Base-by-base conservation (phyloP, 164 flowering plant genomes). In the Berberis vulgaris region DNA sequence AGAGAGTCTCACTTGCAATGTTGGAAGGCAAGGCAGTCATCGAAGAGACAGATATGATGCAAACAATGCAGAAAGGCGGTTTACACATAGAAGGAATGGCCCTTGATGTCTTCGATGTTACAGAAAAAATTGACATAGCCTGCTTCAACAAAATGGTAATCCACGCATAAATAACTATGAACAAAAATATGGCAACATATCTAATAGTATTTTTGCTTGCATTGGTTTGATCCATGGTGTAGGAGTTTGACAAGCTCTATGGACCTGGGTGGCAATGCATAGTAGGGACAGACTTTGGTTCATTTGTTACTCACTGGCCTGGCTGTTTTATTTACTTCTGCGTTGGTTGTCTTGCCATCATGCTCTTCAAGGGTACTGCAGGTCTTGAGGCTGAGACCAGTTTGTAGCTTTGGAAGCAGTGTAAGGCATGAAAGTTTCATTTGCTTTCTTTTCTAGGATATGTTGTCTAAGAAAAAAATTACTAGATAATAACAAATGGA, bases 261-360 rank as follows among this genome's bases (percentile, higher is more conserved):
- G 84, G 87, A 49, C 53, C 68, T 0, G 83, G 80, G 39, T 79
- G 83, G 83, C 80, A 77, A 57, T 79, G 82, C 65, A 76, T 79
- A 2, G 83, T 79, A 7, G 98, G 98, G 58, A 91, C 80, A 1
- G 92, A 89, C 75, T 91, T 91, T 67, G 92, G 92, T 41, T 91
- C 98, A 26, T 91, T 85, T 72, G 94, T 89, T 61, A 91, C 94
- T 1, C 96, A 89, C 61, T 86, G 86, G 64, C 61, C n/a, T 67
- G 98, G 96, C 7, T 83, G 87, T 59, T 91, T 91, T 80, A 91
- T 91, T 69, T 67, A 87, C 69, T 91, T 88, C 62, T 61, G 75
- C 67, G 61, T 88, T 8, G 94, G 89, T 9, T 87, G 86, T 70
- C 88, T 91, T 45, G 76, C 90, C 0, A 77, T 89, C 74, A 65